Evolutionary conservation across 148 eudicot species (phyloP).

Genomic region (Dysphania ambrosioides): DNA sequence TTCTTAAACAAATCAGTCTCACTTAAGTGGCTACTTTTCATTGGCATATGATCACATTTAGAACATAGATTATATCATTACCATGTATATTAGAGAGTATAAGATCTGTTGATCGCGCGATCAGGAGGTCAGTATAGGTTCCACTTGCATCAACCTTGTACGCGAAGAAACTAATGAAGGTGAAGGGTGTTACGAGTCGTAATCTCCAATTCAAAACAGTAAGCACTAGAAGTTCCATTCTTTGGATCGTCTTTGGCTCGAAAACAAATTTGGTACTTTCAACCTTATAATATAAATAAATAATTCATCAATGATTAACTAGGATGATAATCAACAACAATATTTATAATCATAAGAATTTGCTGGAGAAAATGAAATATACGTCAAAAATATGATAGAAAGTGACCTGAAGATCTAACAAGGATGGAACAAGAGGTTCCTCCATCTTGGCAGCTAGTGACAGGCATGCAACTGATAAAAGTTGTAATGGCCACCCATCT

Average conservation of each 20-base stretch:
- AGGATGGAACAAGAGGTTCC: conserved; percentile 93
- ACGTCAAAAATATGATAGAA: conserved; percentile 16
- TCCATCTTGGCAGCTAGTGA: conserved; percentile 99
- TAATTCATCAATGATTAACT: neutral
- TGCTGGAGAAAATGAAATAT: neutral
- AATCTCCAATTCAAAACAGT: conserved; percentile 78
- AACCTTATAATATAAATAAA: conserved; percentile 32
- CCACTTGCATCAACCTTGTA: conserved; percentile 66
- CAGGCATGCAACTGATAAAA: conserved; percentile 86
- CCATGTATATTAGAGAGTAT: conserved; percentile 69
- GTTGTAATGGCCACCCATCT: conserved; percentile 92
- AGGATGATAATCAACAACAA: neutral
- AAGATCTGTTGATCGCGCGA: conserved; percentile 60
- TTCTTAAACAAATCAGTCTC: neutral
- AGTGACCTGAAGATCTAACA: conserved; percentile 74
- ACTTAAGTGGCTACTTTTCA: neutral
- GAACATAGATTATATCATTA: conserved; percentile 20
- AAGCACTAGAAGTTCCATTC: conserved; percentile 85
- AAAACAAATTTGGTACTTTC: conserved; percentile 68
- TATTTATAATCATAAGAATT: no score
- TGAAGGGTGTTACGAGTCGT: conserved; percentile 68
- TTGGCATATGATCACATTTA: neutral
- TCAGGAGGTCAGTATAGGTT: conserved; percentile 41
- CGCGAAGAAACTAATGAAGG: conserved; percentile 64
- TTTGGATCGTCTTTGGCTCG: conserved; percentile 68